Base-by-base conservation (phyloP, 176 grass and related monocot genomes). In the Musa beccarii region DNA sequence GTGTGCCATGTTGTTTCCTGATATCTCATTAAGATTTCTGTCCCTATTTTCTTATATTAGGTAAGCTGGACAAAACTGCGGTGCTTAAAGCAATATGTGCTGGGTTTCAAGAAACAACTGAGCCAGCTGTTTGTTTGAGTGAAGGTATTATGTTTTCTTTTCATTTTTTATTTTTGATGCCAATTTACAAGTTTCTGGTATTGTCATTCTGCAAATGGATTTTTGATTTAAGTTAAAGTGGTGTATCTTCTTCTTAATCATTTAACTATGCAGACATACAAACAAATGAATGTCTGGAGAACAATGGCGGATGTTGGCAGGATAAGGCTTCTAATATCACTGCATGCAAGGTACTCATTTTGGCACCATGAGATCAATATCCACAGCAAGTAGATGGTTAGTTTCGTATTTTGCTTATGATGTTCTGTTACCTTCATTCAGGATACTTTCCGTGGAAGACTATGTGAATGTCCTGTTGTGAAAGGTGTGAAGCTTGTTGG, bases 61-160 rank as follows among this genome's bases (percentile, higher is more conserved):
- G 92, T 20, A 96, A 91, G 59, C 81, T 96, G 52, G 71, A 73
- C 20, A 73, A 52, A 12, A 73, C 3, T 24, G 70, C 70, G 0
- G 51, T 72, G 49, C 70, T 72, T 50, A 72, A 72, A 51, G 70
- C 70, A 53, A 72, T 72, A 52, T 72, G 70, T 16, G 70, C 70
- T 11, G 70, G 70, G 4, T 72, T 72, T 25, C 53, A 53, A 2
- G 71, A 73, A 23, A 13, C 71, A 2, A 73, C 71, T 26, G 71
- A 73, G 20, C 71, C 71, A 13, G 11, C 52, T 55, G 71, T 73
- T 73, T 73, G 71, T 23, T 55, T 73, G 51, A 54, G 15, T 54
- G n/a, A 10, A 54, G 71, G 71, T 73, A 50, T 76, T 55, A 22
- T 6, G n/a, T 63, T n/a, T 24, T 10, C 6, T 62, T 15, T 62